phyloP scores from a whole-genome alignment of 139 green algal genomes.

The Zygnema circumcarinatum region DNA sequence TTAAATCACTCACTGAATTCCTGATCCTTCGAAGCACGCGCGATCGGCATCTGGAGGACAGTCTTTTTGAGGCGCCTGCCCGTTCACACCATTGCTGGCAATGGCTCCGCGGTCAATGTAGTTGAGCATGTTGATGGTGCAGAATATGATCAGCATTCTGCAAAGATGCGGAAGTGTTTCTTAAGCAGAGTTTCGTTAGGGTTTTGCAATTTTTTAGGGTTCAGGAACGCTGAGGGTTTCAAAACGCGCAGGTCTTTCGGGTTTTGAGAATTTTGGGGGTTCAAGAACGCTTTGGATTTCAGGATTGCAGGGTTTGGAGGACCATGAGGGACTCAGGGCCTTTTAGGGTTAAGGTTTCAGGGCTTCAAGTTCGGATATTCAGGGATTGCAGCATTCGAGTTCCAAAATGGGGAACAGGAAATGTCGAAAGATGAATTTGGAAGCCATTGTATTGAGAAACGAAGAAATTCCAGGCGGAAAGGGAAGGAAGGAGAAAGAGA shows the following conservation, averaged over 20 bases:
- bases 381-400: too few species aligned
- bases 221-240: not conserved
- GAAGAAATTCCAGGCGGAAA: not conserved
- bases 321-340: not conserved
- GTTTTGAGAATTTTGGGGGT: too few species aligned
- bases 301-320: not conserved
- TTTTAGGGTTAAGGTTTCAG: too few species aligned
- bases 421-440: not conserved
- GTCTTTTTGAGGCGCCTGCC: slow-evolving; percentile 24
- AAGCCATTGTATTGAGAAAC: not conserved
- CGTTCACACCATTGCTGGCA: slow-evolving; percentile 91
- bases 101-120: slow-evolving; percentile 90
- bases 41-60: not conserved
- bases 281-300: not conserved
- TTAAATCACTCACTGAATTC: slow-evolving; percentile 30
- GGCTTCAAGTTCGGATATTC: too few species aligned
- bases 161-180: not conserved
- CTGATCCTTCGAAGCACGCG: not conserved
- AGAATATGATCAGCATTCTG: slow-evolving; percentile 59
- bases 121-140: slow-evolving; percentile 73
- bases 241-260: not conserved
- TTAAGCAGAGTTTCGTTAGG: not conserved
- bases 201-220: not conserved
- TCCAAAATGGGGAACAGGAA: not conserved
- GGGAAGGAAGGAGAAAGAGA: not conserved